A percentile compares a stretch with the other conserved stretches of the same genome.
Conservation (phyloP, 1,139 yeast species). For the Saccharomyces hybrid region DNA sequence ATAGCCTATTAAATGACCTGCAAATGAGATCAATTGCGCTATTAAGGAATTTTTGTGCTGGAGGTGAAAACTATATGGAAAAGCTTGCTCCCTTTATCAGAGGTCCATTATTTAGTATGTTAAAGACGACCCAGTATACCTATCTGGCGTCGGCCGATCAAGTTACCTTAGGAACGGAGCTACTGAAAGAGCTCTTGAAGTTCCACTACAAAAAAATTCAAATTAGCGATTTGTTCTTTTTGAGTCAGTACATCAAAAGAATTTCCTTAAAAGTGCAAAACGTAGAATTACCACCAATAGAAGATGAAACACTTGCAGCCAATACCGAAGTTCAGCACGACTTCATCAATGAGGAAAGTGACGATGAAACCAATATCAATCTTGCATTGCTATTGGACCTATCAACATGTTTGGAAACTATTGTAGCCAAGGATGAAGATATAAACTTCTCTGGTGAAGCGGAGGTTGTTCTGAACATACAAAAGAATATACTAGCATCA, state of each 20-base stretch:
- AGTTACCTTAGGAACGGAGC: slow-evolving; percentile 18
- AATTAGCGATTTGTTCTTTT: slow-evolving; percentile 9
- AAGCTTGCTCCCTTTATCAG: slow-evolving; percentile 11
- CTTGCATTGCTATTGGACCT: slow-evolving; percentile 17
- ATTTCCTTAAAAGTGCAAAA: slow-evolving; percentile 10
- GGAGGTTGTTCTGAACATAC: slow-evolving; percentile 10
- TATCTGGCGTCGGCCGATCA: slow-evolving; percentile 15
- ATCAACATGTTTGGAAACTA: slow-evolving; percentile 15
- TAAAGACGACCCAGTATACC: slow-evolving; percentile 8
- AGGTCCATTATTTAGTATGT: slow-evolving; percentile 14
- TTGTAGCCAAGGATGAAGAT: slow-evolving; percentile 10
- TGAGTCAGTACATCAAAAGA: slow-evolving; percentile 11
- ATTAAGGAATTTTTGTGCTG: slow-evolving; percentile 25
- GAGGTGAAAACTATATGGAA: slow-evolving; percentile 15
- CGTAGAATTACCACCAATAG: slow-evolving; percentile 5
- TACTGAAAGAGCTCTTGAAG: slow-evolving; percentile 18
- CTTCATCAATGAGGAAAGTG: slow-evolving; percentile 10
- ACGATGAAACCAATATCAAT: slow-evolving; percentile 15
- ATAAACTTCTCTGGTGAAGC: slow-evolving; percentile 11
- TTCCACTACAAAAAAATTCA: slow-evolving; percentile 5
- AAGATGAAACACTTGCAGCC: slow-evolving; percentile 5
- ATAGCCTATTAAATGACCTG: slow-evolving; percentile 11
- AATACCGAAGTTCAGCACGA: slow-evolving; percentile 5
- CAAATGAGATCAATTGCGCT: slow-evolving; percentile 26
- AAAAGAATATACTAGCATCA: slow-evolving; percentile 14